Conservation (phyloP, 768 basidiomycete genomes). For the Collybia nuda region DNA sequence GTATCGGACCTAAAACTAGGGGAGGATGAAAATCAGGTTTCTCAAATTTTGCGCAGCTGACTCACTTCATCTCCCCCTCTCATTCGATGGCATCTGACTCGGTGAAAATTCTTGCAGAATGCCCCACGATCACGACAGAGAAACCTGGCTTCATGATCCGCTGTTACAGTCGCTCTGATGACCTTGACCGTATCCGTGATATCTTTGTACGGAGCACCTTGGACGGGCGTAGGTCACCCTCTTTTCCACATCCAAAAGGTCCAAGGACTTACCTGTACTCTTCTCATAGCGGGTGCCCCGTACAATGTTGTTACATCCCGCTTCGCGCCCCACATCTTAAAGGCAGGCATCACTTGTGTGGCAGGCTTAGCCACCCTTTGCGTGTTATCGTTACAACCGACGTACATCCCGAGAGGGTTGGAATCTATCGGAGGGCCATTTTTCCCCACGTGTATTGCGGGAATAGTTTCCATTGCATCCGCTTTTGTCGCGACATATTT, state of each 20-base stretch:
- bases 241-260: not conserved
- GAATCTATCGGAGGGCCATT: too few relatives aligned
- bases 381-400: not conserved
- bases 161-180: slow-evolving; percentile 10
- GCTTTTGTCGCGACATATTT: not conserved
- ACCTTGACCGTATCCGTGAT: slow-evolving; percentile 5
- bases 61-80: too few relatives aligned
- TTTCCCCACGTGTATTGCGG: not conserved
- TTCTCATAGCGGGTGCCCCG: slow-evolving; percentile 6
- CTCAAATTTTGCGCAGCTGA: too few relatives aligned
- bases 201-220: slow-evolving; percentile 12
- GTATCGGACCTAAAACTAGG: too few relatives aligned
- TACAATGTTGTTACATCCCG: slow-evolving; percentile 5
- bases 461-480: not conserved
- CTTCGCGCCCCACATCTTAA: not conserved
- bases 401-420: not conserved
- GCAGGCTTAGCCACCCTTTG: not conserved
- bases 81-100: too few relatives aligned
- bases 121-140: too few relatives aligned
- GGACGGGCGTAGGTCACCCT: slow-evolving; percentile 8
- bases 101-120: too few relatives aligned
- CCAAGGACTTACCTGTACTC: not conserved
- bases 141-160: not conserved
- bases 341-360: not conserved
- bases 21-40: too few relatives aligned